phyloP scores from a whole-genome alignment of 805 yeast species.

The Lipomyces lipofer region DNA sequence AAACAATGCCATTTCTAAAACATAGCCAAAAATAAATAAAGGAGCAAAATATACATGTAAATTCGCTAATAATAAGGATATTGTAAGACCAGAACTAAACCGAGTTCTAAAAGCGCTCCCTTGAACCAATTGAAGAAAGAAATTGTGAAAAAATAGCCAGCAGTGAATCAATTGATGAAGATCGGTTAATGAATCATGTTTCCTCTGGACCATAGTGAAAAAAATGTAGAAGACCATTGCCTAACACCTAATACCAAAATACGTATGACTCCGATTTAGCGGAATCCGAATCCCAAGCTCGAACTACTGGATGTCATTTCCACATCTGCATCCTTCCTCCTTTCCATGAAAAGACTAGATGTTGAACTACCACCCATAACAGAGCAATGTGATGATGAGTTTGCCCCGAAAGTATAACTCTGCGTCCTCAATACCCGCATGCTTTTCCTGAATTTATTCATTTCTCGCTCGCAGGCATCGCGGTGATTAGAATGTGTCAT shows the following conservation, averaged over 20 bases:
- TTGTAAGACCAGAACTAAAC: not conserved
- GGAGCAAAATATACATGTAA: not conserved
- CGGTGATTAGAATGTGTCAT: conserved; percentile 67
- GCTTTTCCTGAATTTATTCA: conserved; percentile 53
- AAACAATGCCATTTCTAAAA: not conserved
- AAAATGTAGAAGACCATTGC: too few species aligned
- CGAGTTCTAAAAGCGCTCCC: not conserved
- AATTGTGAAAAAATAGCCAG: too few species aligned
- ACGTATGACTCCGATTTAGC: too few species aligned
- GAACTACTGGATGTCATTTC: too few species aligned
- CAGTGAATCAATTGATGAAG: too few species aligned
- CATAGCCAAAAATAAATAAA: not conserved
- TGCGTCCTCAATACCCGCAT: conserved; percentile 32
- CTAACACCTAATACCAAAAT: too few species aligned
- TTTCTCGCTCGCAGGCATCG: conserved; percentile 53
- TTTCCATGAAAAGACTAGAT: not conserved
- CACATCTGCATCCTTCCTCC: not conserved
- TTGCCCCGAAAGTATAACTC: conserved; percentile 2
- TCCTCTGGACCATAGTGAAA: too few species aligned
- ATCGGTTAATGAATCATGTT: too few species aligned
- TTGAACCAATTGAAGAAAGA: too few species aligned
- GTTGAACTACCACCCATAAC: too few species aligned
- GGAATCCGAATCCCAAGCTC: too few species aligned
- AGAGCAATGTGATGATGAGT: not conserved
- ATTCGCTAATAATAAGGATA: not conserved